Evolutionary conservation across 257 asterid genomes (phyloP), one percentile per base, ranked within the genome.

Genomic region (Apocynum venetum): DNA sequence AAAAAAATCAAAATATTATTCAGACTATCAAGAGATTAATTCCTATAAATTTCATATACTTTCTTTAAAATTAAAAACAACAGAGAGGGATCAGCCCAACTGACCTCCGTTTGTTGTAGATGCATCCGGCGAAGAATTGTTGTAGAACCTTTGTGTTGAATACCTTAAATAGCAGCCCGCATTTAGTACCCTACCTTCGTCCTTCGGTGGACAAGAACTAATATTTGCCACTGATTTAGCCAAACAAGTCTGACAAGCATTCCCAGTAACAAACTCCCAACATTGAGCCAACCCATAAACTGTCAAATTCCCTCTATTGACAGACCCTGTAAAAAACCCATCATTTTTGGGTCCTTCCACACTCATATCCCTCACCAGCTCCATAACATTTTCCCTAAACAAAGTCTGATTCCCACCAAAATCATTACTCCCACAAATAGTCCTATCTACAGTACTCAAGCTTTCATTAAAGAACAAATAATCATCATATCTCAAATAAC

Each of bases 241-340:
- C 86, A 91, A 84, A 80, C 96, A 91, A 6, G n/a, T 53, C 57
- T 57, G 74, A 83, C 97, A 90, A 52, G 57, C 88, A 59, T 80
- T 79, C 78, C 86, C 84, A 53, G 79, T 87, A 76, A 91, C 90
- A 72, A 81, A 68, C 81, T 88, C 89, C 97, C 97, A 91, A 81
- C 96, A 91, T 79, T 91, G 97, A 77, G 92, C 92, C 88, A 91
- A 71, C 4, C 96, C 97, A 53, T 85, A 90, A 78, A 91, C 96
- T 0, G 86, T 85, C 85, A 86, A 79, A 76, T 85, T 89, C 84
- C 89, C 92, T 70, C 46, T 74, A 38, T 35, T 74, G 57, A 83
- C 88, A 20, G 13, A 75, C 53, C 87, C 91, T 0, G 86, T 88
- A 49, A 84, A 89, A 60, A 86, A 91, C 46, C 93, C 92, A 60